phyloP scores from a whole-genome alignment of 768 basidiomycete species.

The Trametes gibbosa region DNA sequence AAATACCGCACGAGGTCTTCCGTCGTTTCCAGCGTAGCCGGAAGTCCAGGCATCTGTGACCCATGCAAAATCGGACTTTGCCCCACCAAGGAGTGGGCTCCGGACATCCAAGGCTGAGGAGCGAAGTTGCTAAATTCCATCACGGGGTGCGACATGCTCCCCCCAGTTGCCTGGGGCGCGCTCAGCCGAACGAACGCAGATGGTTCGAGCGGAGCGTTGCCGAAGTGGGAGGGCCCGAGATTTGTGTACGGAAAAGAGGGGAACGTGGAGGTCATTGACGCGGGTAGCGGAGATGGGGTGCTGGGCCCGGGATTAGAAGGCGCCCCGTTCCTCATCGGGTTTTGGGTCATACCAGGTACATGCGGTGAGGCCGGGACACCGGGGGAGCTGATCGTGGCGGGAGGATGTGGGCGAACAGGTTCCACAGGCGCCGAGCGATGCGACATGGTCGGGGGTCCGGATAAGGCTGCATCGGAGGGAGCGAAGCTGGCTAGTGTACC shows the following conservation, averaged over 20 bases:
- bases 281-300: background rate
- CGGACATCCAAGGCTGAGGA: slow-evolving; percentile 13
- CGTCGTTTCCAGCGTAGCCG: slow-evolving; percentile 22
- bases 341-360: background rate
- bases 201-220: slow-evolving; percentile 2
- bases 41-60: background rate
- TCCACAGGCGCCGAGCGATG: background rate
- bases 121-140: slow-evolving; percentile 20
- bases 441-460: background rate
- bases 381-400: background rate
- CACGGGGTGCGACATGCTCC: background rate
- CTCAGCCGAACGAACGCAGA: background rate
- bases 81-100: background rate
- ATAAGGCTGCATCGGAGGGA: background rate
- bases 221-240: slow-evolving; percentile 24
- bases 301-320: background rate
- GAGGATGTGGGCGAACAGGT: background rate
- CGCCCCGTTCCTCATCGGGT: background rate
- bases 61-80: background rate
- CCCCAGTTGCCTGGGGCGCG: background rate
- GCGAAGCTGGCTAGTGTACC: background rate
- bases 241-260: slow-evolving; percentile 26
- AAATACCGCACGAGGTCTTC: slow-evolving; percentile 25
- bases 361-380: background rate
- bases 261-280: slow-evolving; percentile 21